Evolutionary conservation across 2,329 filamentous ascomycete genomes (phyloP), one percentile per base, ranked within the genome.

Genomic region (Aureobasidium zeae): DNA sequence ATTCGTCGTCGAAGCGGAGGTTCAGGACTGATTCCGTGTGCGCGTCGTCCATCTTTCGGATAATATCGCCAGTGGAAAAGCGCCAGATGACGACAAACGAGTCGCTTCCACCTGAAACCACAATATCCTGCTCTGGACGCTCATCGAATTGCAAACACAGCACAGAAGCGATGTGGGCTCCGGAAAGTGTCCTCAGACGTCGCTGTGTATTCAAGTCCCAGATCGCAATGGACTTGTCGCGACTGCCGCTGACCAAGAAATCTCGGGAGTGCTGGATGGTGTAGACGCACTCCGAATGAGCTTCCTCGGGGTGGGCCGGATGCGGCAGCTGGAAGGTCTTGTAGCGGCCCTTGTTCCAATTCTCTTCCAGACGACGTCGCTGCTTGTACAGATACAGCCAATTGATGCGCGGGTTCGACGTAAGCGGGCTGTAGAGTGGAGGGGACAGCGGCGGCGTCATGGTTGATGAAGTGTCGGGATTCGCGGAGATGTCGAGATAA

Each of bases 91-190:
- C 47, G 16, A 53, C 45, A 26, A 46, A 47, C 4, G 46, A 49
- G 33, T 54, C 52, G 4, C 32, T 51, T 7, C 49, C 46, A 11
- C 55, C 53, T 5, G 52, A 52, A 9, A 57, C 43, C 24, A 57
- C 46, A 13, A 56, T 34, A 17, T 55, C 49, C 35, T 50, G 45
- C 11, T 83, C 77, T 0, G 86, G 83, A 39, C 82, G 78, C 3
- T 88, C 81, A 57, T 98, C 91, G 57, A 96, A 98, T 57, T 98
- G 91, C 20, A 98, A 71, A 57, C 91, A 98, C 9, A 98, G 67
- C 1, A 98, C 91, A 1, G 89, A 96, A 11, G 86, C 88, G 9
- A 64, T 67, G 59, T 98, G 91, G 24, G 81, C 72, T 8, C 48
- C 43, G 13, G 81, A 69, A n/a, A 95, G 69, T 5, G 37, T 47